phyloP scores from a whole-genome alignment of 805 yeast genomes.

The Lachancea kluyveri region DNA sequence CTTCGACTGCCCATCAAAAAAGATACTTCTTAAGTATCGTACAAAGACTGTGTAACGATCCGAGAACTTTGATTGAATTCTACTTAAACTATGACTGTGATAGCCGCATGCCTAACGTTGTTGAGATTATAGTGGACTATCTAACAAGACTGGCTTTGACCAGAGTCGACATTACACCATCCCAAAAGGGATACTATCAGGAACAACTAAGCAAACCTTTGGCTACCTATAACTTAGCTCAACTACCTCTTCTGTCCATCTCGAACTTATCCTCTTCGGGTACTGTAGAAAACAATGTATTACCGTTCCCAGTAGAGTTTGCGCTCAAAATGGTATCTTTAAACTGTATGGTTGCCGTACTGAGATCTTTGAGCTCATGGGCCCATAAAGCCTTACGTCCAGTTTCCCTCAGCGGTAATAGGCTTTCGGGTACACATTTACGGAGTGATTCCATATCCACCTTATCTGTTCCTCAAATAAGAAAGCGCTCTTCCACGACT shows the following conservation, averaged over 20 bases:
- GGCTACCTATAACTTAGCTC: slow-evolving; percentile 66
- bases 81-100: slow-evolving; percentile 96
- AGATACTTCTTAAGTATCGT: slow-evolving; percentile 78
- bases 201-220: slow-evolving; percentile 49
- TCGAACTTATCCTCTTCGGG: slow-evolving; percentile 43
- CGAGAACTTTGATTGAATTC: slow-evolving; percentile 84
- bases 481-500: slow-evolving; percentile 7
- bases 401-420: slow-evolving; percentile 13
- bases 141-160: slow-evolving; percentile 61
- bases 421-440: slow-evolving; percentile 2
- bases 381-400: slow-evolving; percentile 57
- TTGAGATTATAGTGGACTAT: slow-evolving; percentile 76
- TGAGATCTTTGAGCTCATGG: slow-evolving; percentile 81
- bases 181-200: slow-evolving; percentile 54
- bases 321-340: slow-evolving; percentile 79
- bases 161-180: slow-evolving; percentile 63
- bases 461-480: slow-evolving; percentile 3
- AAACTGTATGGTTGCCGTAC: slow-evolving; percentile 71
- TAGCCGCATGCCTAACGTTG: slow-evolving; percentile 67
- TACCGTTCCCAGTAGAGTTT: slow-evolving; percentile 65
- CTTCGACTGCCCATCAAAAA: slow-evolving; percentile 90
- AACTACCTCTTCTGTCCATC: slow-evolving; percentile 72
- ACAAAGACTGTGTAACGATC: slow-evolving; percentile 78
- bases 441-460: slow-evolving; percentile 6
- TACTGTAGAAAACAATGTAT: slow-evolving; percentile 12